Percentiles rank a stretch among this genome's conserved stretches.
phyloP scores from a whole-genome alignment of 805 yeast species.

The Ogataea salicorniae region DNA sequence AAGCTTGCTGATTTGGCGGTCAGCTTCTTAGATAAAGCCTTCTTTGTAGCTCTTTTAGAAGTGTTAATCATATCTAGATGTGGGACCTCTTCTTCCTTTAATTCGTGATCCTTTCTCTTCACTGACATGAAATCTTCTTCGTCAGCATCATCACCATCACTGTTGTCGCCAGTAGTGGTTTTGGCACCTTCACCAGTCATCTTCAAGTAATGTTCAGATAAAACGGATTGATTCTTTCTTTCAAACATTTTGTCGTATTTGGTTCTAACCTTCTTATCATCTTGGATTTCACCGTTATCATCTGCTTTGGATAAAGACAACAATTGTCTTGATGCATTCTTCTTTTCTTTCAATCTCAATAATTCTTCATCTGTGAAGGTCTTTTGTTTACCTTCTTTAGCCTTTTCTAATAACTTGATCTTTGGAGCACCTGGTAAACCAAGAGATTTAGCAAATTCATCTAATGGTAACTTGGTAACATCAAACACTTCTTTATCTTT shows the following conservation, averaged over 20 bases:
- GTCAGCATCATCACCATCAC: conserved; percentile 35
- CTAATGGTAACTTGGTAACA: conserved; percentile 70
- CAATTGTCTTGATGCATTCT: conserved; percentile 75
- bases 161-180: conserved; percentile 14
- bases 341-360: conserved; percentile 56
- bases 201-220: conserved; percentile 81
- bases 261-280: conserved; percentile 57
- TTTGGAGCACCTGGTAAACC: conserved; percentile 97
- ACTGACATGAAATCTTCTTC: conserved; percentile 78
- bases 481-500: conserved; percentile 83
- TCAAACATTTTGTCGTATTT: conserved; percentile 95
- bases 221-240: conserved; percentile 85
- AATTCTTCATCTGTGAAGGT: conserved; percentile 30
- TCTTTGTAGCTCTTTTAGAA: conserved; percentile 80
- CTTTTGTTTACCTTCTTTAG: conserved; percentile 34
- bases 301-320: conserved; percentile 48
- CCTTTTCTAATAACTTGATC: conserved; percentile 59
- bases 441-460: conserved; percentile 77
- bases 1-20: conserved; percentile 56
- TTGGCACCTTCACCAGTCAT: conserved; percentile 46
- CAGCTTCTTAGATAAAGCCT: conserved; percentile 81
- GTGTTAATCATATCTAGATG: conserved; percentile 52
- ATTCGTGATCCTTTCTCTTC: conserved; percentile 69
- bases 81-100: conserved; percentile 61
- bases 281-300: conserved; percentile 58